A percentile compares a stretch with the other conserved stretches of the same genome.
Conservation (phyloP, 2,329 filamentous ascomycete species). For the Sarocladium oryzae region DNA sequence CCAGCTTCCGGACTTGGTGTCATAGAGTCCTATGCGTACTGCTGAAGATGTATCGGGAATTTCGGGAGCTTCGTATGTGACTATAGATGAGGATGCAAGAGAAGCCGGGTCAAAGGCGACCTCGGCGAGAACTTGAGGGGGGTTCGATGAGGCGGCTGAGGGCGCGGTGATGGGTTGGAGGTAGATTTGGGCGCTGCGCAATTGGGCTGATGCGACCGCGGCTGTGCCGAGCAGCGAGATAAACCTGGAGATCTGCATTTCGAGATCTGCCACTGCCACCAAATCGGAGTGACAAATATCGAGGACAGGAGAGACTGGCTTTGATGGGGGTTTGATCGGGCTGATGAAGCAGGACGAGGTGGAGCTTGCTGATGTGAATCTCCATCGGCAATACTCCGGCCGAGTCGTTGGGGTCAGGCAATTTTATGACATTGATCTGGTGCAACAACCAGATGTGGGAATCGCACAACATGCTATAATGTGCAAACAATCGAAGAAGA, state of each 20-base stretch:
- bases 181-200: slow-evolving; percentile 45
- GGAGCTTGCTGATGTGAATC: neutral
- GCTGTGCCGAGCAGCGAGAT: slow-evolving; percentile 37
- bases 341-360: neutral
- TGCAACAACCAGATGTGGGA: too few relatives aligned
- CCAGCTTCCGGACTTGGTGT: slow-evolving; percentile 41
- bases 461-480: neutral
- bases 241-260: slow-evolving; percentile 36
- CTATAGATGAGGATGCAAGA: slow-evolving; percentile 37
- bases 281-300: neutral
- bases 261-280: slow-evolving; percentile 6
- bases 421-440: too few relatives aligned
- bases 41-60: slow-evolving; percentile 38
- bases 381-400: slow-evolving; percentile 4
- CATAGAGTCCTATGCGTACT: slow-evolving; percentile 53
- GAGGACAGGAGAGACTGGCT: too few relatives aligned
- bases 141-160: slow-evolving; percentile 10
- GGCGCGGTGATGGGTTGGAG: slow-evolving; percentile 42
- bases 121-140: slow-evolving; percentile 39
- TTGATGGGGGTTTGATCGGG: neutral
- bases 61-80: slow-evolving; percentile 51
- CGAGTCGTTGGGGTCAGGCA: too few relatives aligned
- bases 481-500: neutral
- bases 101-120: slow-evolving; percentile 47
- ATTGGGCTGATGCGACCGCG: slow-evolving; percentile 30